phyloP scores from a whole-genome alignment of 148 eudicot genomes.

The Camellia japonica region DNA sequence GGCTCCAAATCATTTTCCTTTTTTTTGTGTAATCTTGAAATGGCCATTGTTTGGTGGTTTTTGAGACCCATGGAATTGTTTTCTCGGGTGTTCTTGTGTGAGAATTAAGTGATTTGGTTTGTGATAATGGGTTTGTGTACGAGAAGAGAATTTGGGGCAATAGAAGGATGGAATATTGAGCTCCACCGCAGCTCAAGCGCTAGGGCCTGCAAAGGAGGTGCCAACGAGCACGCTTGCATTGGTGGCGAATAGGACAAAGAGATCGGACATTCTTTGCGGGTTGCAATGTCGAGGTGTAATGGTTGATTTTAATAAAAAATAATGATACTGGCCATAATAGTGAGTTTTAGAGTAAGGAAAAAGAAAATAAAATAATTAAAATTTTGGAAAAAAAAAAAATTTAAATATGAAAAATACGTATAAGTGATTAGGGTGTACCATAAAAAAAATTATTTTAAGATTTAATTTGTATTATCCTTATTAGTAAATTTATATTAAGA shows the following conservation, averaged over 20 bases:
- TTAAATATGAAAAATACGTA: too few species aligned
- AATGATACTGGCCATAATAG: too few species aligned
- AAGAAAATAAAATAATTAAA: too few species aligned
- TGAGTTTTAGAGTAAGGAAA: too few species aligned
- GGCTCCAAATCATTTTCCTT: too few species aligned
- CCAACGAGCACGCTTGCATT: conserved; percentile 54
- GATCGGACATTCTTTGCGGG: conserved; percentile 73
- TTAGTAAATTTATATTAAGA: too few species aligned
- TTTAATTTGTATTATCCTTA: too few species aligned
- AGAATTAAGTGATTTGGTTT: neutral
- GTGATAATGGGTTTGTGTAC: conserved; percentile 24
- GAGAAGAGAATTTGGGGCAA: conserved; percentile 54
- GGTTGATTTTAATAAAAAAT: too few species aligned
- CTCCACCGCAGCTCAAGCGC: conserved; percentile 48
- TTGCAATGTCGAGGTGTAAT: conserved; percentile 63
- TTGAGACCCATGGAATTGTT: neutral
- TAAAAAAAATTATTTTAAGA: too few species aligned
- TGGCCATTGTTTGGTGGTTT: neutral
- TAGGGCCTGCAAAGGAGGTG: conserved; percentile 50
- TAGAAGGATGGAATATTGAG: conserved; percentile 52
- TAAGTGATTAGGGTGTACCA: too few species aligned
- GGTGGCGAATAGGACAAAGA: conserved; percentile 72
- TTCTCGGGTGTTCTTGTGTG: neutral
- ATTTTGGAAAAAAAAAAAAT: too few species aligned
- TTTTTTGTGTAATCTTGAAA: neutral